phyloP scores from a whole-genome alignment of 345 rosid species.

The Limnanthes douglasii region DNA sequence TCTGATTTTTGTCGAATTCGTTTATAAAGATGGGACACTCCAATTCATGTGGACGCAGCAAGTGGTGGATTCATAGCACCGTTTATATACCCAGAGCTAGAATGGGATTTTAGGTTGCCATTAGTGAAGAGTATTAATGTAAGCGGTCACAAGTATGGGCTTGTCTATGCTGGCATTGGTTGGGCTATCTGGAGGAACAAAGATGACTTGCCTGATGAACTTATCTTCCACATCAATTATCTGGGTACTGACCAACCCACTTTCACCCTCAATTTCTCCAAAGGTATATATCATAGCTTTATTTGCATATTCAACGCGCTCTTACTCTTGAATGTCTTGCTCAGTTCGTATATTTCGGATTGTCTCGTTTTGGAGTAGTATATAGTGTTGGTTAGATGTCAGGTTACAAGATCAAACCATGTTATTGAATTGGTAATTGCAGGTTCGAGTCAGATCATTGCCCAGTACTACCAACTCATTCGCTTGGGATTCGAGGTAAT shows the following conservation, averaged over 20 bases:
- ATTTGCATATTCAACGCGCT: no score
- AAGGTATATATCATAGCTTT: slow-evolving; percentile 23
- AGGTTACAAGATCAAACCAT: slow-evolving; percentile 9
- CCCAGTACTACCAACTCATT: slow-evolving; percentile 86
- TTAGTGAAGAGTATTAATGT: slow-evolving; percentile 84
- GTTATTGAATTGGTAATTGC: slow-evolving; percentile 4
- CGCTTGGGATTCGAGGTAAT: slow-evolving; percentile 72
- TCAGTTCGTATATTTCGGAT: neutral
- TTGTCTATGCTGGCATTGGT: slow-evolving; percentile 92
- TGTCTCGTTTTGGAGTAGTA: neutral
- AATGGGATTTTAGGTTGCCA: slow-evolving; percentile 90
- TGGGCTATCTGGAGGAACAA: slow-evolving; percentile 87
- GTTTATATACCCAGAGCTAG: slow-evolving; percentile 74
- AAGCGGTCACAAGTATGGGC: slow-evolving; percentile 85
- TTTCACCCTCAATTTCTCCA: slow-evolving; percentile 92
- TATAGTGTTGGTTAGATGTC: neutral
- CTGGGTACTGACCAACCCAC: slow-evolving; percentile 95
- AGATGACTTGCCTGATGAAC: slow-evolving; percentile 84
- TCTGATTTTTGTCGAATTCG: no score
- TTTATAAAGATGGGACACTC: slow-evolving; percentile 66
- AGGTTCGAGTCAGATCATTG: slow-evolving; percentile 71
- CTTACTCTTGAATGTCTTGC: no score
- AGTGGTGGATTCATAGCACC: slow-evolving; percentile 98
- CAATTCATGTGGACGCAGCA: slow-evolving; percentile 90
- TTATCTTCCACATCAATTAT: slow-evolving; percentile 86